Conservation (phyloP, 2,329 filamentous ascomycete genomes). For the Teratosphaeria viscida region DNA sequence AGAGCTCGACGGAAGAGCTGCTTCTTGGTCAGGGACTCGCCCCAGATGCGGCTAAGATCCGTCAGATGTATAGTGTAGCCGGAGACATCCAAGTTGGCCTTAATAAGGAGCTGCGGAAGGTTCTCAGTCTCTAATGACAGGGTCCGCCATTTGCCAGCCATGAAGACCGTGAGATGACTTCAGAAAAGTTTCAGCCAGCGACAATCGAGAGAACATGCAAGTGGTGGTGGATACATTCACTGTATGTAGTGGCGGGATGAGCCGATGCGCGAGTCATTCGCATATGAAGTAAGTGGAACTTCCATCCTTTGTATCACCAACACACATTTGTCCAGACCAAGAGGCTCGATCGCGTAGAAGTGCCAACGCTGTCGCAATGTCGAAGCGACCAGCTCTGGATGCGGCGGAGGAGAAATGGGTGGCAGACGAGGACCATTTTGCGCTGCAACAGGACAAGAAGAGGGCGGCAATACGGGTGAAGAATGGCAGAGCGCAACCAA, state of each 20-base stretch:
- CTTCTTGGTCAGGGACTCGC: conserved; percentile 51
- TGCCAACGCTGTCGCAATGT: conserved; percentile 12
- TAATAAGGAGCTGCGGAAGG: conserved; percentile 53
- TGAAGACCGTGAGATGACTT: neutral
- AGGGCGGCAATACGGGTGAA: conserved; percentile 92
- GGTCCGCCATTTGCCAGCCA: conserved; percentile 10
- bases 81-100: conserved; percentile 42
- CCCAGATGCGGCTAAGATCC: conserved; percentile 65
- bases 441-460: conserved; percentile 93
- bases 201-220: neutral
- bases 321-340: neutral
- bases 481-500: conserved; percentile 79
- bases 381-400: conserved; percentile 32
- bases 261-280: neutral
- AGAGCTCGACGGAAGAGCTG: conserved; percentile 54
- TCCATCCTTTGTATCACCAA: neutral
- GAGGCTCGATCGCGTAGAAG: neutral
- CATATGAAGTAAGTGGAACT: neutral
- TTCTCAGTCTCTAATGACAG: conserved; percentile 5
- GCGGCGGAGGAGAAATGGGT: conserved; percentile 57
- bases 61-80: conserved; percentile 59
- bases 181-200: too few relatives aligned
- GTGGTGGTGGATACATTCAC: neutral
- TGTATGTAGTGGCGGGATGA: neutral
- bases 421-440: conserved; percentile 89